Evolutionary conservation across 768 basidiomycete genomes (phyloP).

Genomic region (Suillus brevipes): DNA sequence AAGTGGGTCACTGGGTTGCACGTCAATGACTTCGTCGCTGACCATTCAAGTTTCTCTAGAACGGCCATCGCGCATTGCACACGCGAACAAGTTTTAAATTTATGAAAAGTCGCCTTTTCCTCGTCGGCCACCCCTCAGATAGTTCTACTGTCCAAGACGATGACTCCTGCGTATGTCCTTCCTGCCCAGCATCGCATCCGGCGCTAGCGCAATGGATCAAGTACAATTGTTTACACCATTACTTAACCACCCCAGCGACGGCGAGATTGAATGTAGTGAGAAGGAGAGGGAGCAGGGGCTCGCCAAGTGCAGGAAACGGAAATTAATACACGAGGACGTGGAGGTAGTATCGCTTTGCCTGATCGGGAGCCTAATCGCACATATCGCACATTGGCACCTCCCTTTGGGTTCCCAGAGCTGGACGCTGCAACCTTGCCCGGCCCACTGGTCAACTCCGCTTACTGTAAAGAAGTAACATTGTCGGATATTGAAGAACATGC

Average conservation of each 20-base stretch:
- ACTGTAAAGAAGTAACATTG: too few relatives aligned
- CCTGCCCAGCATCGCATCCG: conserved; percentile 76
- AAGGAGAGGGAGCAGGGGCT: conserved; percentile 93
- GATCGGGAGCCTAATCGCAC: too few relatives aligned
- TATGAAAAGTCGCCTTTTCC: conserved; percentile 80
- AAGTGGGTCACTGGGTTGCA: conserved; percentile 54
- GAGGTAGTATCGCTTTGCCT: too few relatives aligned
- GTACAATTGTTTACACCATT: conserved; percentile 81
- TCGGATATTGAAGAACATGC: too few relatives aligned
- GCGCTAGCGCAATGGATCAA: conserved; percentile 73
- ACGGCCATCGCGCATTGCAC: conserved; percentile 95
- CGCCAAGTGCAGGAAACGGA: conserved; percentile 76
- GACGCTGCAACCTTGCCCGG: too few relatives aligned
- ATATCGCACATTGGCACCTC: too few relatives aligned
- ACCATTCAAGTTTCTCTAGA: conserved; percentile 46
- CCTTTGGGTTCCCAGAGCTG: too few relatives aligned
- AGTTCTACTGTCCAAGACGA: conserved; percentile 81
- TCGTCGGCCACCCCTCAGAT: conserved; percentile 84
- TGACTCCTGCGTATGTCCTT: conserved; percentile 83
- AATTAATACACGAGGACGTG: conserved; percentile 62
- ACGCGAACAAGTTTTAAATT: conserved; percentile 86
- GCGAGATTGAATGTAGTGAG: conserved; percentile 86
- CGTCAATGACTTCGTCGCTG: conserved; percentile 7
- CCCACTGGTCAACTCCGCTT: too few relatives aligned
- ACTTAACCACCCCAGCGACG: conserved; percentile 84